A percentile compares a stretch with the other conserved stretches of the same genome.
These are phyloP conservation scores for Diaporthe capsici DNA, from an alignment of 2,329 filamentous ascomycete species.

Conservation along the genomic window DNA sequence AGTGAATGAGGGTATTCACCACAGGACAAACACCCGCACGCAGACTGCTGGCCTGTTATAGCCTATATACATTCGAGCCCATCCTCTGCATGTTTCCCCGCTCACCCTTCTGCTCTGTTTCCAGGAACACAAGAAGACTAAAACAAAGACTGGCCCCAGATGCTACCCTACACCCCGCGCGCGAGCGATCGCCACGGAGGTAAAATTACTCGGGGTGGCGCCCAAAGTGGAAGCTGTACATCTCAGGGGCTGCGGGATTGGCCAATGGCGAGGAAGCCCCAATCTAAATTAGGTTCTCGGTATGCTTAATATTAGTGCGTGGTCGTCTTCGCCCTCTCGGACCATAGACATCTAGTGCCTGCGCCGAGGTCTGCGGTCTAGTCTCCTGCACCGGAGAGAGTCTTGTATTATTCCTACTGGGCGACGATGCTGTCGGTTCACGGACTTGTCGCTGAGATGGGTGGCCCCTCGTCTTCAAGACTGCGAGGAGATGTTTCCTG, in stretches of 20 bases:
- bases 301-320: slow-evolving; percentile 8
- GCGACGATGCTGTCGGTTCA: not conserved
- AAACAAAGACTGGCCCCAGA: slow-evolving; percentile 15
- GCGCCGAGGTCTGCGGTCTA: not conserved
- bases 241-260: slow-evolving; percentile 13
- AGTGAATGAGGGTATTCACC: not conserved
- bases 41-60: not conserved
- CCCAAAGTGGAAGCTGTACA: slow-evolving; percentile 25
- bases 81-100: slow-evolving; percentile 9
- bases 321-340: not conserved
- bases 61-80: not conserved
- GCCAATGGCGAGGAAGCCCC: not conserved
- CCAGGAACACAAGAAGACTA: slow-evolving; percentile 19
- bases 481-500: not conserved
- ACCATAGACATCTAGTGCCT: not conserved
- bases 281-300: slow-evolving; percentile 26
- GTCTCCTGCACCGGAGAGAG: not conserved
- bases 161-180: slow-evolving; percentile 21
- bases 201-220: slow-evolving; percentile 20
- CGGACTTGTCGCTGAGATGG: too few species aligned
- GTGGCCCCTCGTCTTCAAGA: not conserved
- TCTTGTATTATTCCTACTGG: not conserved
- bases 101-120: not conserved
- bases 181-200: slow-evolving; percentile 27
- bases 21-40: not conserved